Evolutionary conservation across 495 filamentous ascomycete genomes (phyloP), one percentile per base, ranked within the genome.

Genomic region (Aspergillus funiculosus): DNA sequence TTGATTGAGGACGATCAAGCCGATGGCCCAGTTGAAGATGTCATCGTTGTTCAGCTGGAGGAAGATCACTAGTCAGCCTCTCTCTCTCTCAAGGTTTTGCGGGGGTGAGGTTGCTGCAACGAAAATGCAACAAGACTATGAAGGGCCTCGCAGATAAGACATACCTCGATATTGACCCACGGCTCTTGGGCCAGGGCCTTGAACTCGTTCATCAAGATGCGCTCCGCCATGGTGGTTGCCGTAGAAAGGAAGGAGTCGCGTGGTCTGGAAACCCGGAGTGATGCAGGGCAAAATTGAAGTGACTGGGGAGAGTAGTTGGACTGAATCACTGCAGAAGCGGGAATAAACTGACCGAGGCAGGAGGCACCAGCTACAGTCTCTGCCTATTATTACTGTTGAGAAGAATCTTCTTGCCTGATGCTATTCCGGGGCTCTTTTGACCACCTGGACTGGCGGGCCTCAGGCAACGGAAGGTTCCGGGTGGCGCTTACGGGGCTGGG

Each of bases 131-230:
- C n/a, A n/a, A n/a, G n/a, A n/a, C n/a, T n/a, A n/a, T n/a, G n/a
- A n/a, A n/a, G n/a, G n/a, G n/a, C n/a, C 1, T 11, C 14, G 27
- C 25, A 20, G 32, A 47, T 26, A 39, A 21, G 17, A 64, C 78
- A 52, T 63, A 87, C 85, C 70, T 89, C 81, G 53, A 95, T 85
- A 57, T 95, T 78, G 21, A 94, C 87, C 92, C 92, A 98, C 54
- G 85, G 84, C 73, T 97, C 91, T 57, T 88, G 82, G 8, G 78
- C 73, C 6, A 96, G 76, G 11, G 77, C 68, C 64, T 88, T 88
- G 75, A 84, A 85, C 74, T 97, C 92, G 43, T 81, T 82, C 86
- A 92, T 88, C 24, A 98, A 76, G 24, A 92, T 84, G 34, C 85
- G 81, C 62, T 89, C 85, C 5, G 90, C 84, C 73, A 76, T 76